Conservation (phyloP, 75 land plant species). For the Selaginella moellendorffii region DNA sequence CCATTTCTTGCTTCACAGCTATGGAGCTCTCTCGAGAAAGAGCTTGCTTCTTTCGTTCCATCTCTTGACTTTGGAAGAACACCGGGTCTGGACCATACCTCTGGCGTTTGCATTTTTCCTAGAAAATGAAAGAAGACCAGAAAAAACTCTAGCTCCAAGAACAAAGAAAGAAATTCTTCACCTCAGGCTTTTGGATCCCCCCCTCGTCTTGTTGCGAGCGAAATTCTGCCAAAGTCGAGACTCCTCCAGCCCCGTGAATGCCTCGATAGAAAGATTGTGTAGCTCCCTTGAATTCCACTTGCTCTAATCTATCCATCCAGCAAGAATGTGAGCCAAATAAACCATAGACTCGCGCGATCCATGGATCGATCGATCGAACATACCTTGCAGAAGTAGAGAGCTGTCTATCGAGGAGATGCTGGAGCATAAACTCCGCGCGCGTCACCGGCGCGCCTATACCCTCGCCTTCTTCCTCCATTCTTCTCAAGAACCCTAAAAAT, state of each 20-base stretch:
- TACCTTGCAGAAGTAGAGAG: slow-evolving; percentile 30
- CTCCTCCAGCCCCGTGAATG: slow-evolving; percentile 15
- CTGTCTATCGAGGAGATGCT: slow-evolving; percentile 26
- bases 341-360: too few relatives aligned
- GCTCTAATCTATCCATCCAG: slow-evolving; percentile 19
- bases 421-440: slow-evolving; percentile 18
- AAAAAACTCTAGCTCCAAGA: not conserved
- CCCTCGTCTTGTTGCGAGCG: not conserved
- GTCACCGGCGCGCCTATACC: slow-evolving; percentile 11
- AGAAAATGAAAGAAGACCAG: too few relatives aligned
- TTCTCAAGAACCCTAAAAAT: too few relatives aligned
- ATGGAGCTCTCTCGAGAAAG: not conserved
- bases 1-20: not conserved
- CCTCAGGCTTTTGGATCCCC: not conserved
- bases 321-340: too few relatives aligned
- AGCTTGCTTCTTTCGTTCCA: slow-evolving; percentile 6
- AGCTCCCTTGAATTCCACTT: slow-evolving; percentile 25
- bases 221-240: slow-evolving; percentile 23
- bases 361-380: too few relatives aligned
- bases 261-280: slow-evolving; percentile 14
- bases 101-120: slow-evolving; percentile 14
- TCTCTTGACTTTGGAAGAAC: slow-evolving; percentile 9
- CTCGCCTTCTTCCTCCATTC: not conserved
- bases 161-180: too few relatives aligned
- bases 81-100: slow-evolving; percentile 32